Evolutionary conservation across 441 rosid genomes (phyloP).

Genomic region (Aleurites moluccanus): DNA sequence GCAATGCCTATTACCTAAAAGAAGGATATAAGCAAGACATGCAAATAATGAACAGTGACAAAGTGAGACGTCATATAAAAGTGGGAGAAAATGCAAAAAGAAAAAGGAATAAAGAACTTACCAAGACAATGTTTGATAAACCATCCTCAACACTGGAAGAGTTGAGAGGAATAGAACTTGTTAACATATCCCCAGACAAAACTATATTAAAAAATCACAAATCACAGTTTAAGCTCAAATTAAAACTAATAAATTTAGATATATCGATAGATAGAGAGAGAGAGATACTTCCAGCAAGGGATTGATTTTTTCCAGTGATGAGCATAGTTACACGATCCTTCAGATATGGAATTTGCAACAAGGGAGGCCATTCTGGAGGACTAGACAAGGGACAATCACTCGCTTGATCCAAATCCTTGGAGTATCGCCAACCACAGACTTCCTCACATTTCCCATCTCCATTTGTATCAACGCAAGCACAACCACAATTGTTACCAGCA

Average conservation of each 20-base stretch:
- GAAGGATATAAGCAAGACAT: background rate
- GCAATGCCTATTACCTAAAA: conserved; percentile 2
- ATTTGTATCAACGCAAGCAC: conserved; percentile 36
- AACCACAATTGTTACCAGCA: conserved; percentile 48
- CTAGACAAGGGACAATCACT: conserved; percentile 46
- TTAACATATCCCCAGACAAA: conserved; percentile 2
- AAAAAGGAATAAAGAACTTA: conserved; percentile 30
- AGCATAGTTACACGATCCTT: conserved; percentile 59
- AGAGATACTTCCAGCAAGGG: conserved; percentile 62
- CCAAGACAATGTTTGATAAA: conserved; percentile 45
- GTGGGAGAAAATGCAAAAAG: background rate
- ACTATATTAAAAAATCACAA: background rate
- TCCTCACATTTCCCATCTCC: conserved; percentile 43
- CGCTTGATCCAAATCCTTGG: conserved; percentile 42
- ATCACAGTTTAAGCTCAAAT: background rate
- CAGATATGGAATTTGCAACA: conserved; percentile 60
- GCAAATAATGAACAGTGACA: background rate
- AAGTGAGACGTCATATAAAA: background rate
- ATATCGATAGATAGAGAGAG: background rate
- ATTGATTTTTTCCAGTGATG: conserved; percentile 61
- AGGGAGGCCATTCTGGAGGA: conserved; percentile 75
- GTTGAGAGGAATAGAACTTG: background rate
- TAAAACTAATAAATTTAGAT: background rate
- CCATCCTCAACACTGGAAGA: background rate
- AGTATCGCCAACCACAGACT: conserved; percentile 57